phyloP scores from a whole-genome alignment of 2,329 filamentous ascomycete species.

The Microcyclospora tardicrescens region DNA sequence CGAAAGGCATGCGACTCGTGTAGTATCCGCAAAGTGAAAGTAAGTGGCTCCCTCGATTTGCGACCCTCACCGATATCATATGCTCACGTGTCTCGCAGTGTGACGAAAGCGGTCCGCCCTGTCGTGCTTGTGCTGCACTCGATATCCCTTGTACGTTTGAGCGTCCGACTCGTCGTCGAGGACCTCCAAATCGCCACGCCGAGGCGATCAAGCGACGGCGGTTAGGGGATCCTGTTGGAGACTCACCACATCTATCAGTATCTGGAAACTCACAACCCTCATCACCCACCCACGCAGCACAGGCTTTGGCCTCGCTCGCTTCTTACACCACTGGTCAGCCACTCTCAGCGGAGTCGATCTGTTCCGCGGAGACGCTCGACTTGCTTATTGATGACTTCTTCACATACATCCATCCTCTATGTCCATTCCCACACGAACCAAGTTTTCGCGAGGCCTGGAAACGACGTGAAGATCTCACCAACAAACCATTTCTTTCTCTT shows the following conservation, averaged over 20 bases:
- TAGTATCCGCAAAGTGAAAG: slow-evolving; percentile 28
- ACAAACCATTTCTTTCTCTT: slow-evolving; percentile 55
- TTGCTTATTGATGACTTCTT: slow-evolving; percentile 70
- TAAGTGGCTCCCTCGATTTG: slow-evolving; percentile 7
- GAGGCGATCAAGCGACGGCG: slow-evolving; percentile 53
- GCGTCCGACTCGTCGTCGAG: slow-evolving; percentile 48
- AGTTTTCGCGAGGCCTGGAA: slow-evolving; percentile 59
- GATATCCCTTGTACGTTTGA: slow-evolving; percentile 57
- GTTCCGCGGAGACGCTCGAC: slow-evolving; percentile 53
- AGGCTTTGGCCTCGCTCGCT: slow-evolving; percentile 38
- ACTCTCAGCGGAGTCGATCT: slow-evolving; percentile 54
- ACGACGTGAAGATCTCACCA: slow-evolving; percentile 52
- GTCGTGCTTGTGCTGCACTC: slow-evolving; percentile 49
- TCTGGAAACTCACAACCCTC: slow-evolving; percentile 30
- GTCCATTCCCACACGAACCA: slow-evolving; percentile 66
- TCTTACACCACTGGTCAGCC: slow-evolving; percentile 30
- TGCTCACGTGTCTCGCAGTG: slow-evolving; percentile 32
- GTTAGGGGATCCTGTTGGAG: slow-evolving; percentile 26
- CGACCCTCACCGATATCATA: too few relatives aligned
- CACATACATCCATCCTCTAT: slow-evolving; percentile 65
- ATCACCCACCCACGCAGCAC: slow-evolving; percentile 41
- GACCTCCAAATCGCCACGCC: slow-evolving; percentile 53
- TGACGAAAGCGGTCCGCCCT: slow-evolving; percentile 53
- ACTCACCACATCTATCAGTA: slow-evolving; percentile 27
- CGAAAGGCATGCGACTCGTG: slow-evolving; percentile 29